A percentile compares a stretch with the other conserved stretches of the same genome.
phyloP scores from a whole-genome alignment of 345 rosid species.

The Physaria fendleri region DNA sequence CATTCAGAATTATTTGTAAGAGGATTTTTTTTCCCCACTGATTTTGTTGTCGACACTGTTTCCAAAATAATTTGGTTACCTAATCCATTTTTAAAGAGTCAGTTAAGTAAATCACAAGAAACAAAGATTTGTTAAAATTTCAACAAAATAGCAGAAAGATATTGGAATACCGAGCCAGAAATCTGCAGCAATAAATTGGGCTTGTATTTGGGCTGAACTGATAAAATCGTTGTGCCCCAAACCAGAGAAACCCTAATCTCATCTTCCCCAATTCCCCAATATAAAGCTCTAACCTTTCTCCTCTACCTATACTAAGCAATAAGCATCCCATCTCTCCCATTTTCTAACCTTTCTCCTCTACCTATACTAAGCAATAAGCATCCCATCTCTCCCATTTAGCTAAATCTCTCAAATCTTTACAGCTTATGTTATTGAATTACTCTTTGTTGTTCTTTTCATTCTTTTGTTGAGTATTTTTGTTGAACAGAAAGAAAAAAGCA shows the following conservation, averaged over 20 bases:
- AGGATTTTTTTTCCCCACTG: no score
- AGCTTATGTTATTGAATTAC: background rate
- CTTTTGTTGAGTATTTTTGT: background rate
- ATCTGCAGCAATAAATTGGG: no score
- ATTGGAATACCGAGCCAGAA: background rate
- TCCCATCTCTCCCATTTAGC: background rate
- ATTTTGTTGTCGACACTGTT: no score
- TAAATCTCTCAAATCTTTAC: background rate
- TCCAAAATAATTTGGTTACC: background rate
- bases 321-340: background rate
- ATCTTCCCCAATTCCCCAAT: background rate
- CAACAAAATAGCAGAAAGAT: background rate
- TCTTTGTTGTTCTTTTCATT: background rate
- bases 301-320: no score
- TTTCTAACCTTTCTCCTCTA: background rate
- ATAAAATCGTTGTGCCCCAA: background rate
- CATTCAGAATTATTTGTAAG: no score
- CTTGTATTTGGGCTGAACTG: background rate
- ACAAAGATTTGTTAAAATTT: no score
- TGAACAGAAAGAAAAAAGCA: conserved; percentile 17
- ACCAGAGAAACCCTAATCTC: conserved; percentile 12
- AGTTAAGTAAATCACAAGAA: no score
- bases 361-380: no score
- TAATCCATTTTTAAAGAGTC: background rate
- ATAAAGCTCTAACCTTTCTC: background rate